Evolutionary conservation across 176 grass and related monocot species (phyloP), one percentile per base, ranked within the genome.

Genomic region (Rhipidocladum racemiflorum): DNA sequence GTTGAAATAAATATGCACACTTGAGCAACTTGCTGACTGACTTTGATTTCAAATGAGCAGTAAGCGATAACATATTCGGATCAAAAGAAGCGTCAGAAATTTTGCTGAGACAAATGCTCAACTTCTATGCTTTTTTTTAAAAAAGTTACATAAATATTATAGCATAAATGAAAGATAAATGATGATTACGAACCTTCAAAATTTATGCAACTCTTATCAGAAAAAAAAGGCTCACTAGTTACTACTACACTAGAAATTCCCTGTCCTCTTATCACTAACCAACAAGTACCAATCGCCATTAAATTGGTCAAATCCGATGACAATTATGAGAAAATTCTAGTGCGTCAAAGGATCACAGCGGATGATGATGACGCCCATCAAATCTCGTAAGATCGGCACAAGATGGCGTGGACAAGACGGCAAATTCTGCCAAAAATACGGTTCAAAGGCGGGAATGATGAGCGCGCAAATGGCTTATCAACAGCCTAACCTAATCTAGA

Each of bases 361-460:
- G 68, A 65, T 67, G 18, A 65, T 9, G 68, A 70, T 63, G 44
- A 72, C 10, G 14, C 2, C 24, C 34, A 9, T 45, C 65, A 55
- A 51, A 55, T 61, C 50, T 7, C 13, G 13, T 73, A 20, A 60
- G 67, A 16, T 13, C 14, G 71, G 27, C 51, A 56, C 3, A 38
- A 60, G 64, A 61, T 17, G 5, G 17, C 28, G 28, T 67, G 27
- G 49, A 45, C 21, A 48, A 49, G 70, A 20, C 65, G 23, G 55
- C 40, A 74, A 50, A 46, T 60, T 48, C 63, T 48, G n/a, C 68
- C 21, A 49, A 65, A 81, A 64, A 56, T 3, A 56, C 34, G 28
- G 13, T 51, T 61, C 68, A 68, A 75, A 68, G 34, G 24, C 10
- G 12, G 35, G 28, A 53, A 86, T 56, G 57, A 80, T 80, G 45